Base-by-base conservation (phyloP, 169 alveolate genomes). In the Cryptosporidium ryanae region DNA sequence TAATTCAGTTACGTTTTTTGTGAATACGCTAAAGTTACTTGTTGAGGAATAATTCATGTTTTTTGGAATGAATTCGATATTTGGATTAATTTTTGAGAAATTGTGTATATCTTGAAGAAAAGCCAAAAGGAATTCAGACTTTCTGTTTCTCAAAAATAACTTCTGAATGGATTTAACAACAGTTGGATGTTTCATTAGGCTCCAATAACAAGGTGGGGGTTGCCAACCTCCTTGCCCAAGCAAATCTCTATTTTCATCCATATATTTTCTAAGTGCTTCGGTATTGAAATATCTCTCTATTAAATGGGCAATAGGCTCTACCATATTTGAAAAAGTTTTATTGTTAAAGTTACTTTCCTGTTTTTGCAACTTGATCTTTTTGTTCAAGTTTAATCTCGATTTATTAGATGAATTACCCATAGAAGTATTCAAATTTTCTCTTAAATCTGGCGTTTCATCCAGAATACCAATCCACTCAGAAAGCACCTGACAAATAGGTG, bases 11-110 rank as follows among this genome's bases (percentile, higher is more conserved):
- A 95, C 91, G 25, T 97, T 82, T 65, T 93, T 94, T 1, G 97
- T 95, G 46, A 93, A 95, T 1, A 95, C 97, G 66, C 94, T 93
- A 61, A 95, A 95, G 71, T 95, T 95, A 91, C 97, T 93, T 13
- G 97, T 95, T 43, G 94, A 93, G 7, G 92, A 91, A 17, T 92
- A 91, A 32, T 67, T 15, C 82, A 70, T 34, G 92, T 89, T 43
- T 82, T 49, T 38, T 90, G 92, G 93, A 66, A 81, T 23, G 66
- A 91, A 63, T 54, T 92, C 91, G 82, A 66, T 68, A 82, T 91
- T 87, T 67, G 91, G 92, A 82, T 70, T 57, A 84, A 66, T 46
- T 90, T 92, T 82, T 67, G 92, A 66, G 70, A 93, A 71, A 91
- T 93, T 46, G 82, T 92, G 91, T 90, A 94, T 66, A 44, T 94